These are phyloP conservation scores for Aureobasidium mangrovei DNA, from an alignment of 2,329 filamentous ascomycete species.

Conservation along the genomic window DNA sequence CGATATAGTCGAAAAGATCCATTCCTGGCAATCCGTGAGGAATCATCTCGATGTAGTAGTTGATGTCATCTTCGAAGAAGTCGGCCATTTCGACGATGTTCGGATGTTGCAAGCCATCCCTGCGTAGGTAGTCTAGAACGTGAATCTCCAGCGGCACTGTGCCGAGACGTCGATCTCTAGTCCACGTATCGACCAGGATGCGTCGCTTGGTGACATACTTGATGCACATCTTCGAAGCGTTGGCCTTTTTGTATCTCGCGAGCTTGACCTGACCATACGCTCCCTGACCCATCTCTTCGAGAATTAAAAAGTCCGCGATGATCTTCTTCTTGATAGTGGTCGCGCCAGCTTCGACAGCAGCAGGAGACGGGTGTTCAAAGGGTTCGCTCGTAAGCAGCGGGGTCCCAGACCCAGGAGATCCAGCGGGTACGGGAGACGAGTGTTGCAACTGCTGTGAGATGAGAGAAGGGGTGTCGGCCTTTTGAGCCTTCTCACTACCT, in stretches of 20 bases:
- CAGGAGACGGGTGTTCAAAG: slow-evolving; percentile 32
- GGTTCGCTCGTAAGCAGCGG: slow-evolving; percentile 22
- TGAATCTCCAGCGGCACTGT: slow-evolving; percentile 97
- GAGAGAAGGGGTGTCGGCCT: slow-evolving; percentile 1
- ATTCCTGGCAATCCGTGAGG: slow-evolving; percentile 93
- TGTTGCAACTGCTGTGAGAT: neutral
- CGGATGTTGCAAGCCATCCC: slow-evolving; percentile 55
- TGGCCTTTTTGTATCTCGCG: slow-evolving; percentile 67
- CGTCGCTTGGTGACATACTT: slow-evolving; percentile 97
- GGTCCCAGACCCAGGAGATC: slow-evolving; percentile 45
- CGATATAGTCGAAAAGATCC: slow-evolving; percentile 98
- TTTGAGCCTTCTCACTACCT: neutral
- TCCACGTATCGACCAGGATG: slow-evolving; percentile 98
- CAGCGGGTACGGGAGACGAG: slow-evolving; percentile 19
- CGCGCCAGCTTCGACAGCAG: slow-evolving; percentile 25
- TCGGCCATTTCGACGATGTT: slow-evolving; percentile 63
- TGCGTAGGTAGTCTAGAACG: slow-evolving; percentile 83
- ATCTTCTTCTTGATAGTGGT: slow-evolving; percentile 56
- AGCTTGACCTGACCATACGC: slow-evolving; percentile 97
- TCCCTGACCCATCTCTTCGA: slow-evolving; percentile 97
- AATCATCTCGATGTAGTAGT: slow-evolving; percentile 98
- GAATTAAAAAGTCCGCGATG: slow-evolving; percentile 81
- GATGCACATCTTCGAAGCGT: slow-evolving; percentile 75
- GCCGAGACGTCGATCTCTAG: slow-evolving; percentile 79
- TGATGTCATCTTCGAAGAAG: slow-evolving; percentile 69